Evolutionary conservation across 164 flowering plant genomes (phyloP), one percentile per base, ranked within the genome.

Genomic region (Houttuynia cordata): DNA sequence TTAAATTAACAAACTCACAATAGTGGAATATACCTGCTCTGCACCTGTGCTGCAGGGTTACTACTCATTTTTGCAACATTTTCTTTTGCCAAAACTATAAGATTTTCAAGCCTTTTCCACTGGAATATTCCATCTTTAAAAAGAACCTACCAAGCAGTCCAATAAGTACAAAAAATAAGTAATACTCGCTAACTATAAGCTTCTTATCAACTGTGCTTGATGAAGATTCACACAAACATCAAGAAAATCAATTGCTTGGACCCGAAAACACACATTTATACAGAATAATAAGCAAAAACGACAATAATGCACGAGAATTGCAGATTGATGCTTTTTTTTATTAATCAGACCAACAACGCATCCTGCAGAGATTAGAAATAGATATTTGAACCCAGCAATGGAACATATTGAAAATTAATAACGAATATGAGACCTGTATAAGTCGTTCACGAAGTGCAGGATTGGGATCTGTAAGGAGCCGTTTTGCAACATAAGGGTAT

Each of bases 381-480:
- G 55, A 34, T 50, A 21, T 49, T 25, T 18, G 37, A 18, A 20
- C 2, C 41, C 9, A 15, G 15, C 1, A 53, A 41, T 15, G 21
- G n/a, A 53, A 23, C 22, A 57, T 12, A 17, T 63, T 53, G 45
- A 45, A 57, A 53, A 40, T 67, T 41, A n/a, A 19, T 21, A 15
- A 53, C 19, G 20, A 58, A 61, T 21, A 70, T 53, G 71, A 57
- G 10, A 92, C 98, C 97, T 92, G 98, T 74, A 92, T 79, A 21
- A 92, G 91, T 53, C 98, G 98, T 74, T 88, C 96, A 12, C 98
- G 98, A 53, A 92, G 79, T 66, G 98, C 93, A 57, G 98, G 98
- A 65, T 92, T 86, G 60, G 98, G 98, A 63, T 92, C 98, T 58
- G 98, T 92, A 41, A 92, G 78, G 23, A 92, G 96, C 45, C 98